Evolutionary conservation across 306 rosid species (phyloP).

Genomic region (Ziziphus jujuba): DNA sequence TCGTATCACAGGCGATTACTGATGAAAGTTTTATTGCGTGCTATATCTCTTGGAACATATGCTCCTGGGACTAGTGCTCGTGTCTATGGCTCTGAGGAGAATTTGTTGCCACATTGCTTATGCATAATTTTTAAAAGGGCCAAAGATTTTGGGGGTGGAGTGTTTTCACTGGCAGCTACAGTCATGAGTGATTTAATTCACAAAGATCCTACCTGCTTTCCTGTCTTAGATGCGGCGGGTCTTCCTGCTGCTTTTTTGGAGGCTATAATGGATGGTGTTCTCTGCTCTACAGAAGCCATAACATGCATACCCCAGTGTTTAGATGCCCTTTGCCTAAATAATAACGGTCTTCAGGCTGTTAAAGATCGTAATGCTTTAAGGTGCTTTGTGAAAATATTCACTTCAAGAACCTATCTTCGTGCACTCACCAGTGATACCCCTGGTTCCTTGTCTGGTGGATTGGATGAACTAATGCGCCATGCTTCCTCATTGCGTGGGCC

Average conservation of each 20-base stretch:
- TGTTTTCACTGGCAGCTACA: constrained; percentile 93
- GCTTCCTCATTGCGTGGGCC: constrained; percentile 86
- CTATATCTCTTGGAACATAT: constrained; percentile 90
- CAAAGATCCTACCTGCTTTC: constrained; percentile 96
- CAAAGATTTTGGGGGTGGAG: constrained; percentile 95
- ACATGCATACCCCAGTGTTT: constrained; percentile 94
- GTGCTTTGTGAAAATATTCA: constrained; percentile 93
- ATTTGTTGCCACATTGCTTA: constrained; percentile 76
- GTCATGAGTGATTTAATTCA: constrained; percentile 97
- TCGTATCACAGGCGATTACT: constrained; percentile 75
- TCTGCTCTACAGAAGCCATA: constrained; percentile 90
- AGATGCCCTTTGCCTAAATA: constrained; percentile 89
- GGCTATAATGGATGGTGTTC: constrained; percentile 91
- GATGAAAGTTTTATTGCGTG: constrained; percentile 92
- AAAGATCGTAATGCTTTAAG: constrained; percentile 80
- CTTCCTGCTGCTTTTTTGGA: constrained; percentile 92
- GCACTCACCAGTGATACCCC: constrained; percentile 83
- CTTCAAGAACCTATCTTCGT: constrained; percentile 77
- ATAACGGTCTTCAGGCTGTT: constrained; percentile 85
- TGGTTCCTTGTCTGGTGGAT: constrained; percentile 81
- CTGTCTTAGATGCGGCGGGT: constrained; percentile 83
- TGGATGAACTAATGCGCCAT: constrained; percentile 98
- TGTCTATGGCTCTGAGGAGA: constrained; percentile 89
- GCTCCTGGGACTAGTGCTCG: constrained; percentile 90
- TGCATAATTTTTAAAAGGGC: constrained; percentile 82